phyloP scores from a whole-genome alignment of 345 rosid genomes.

The Linum lewisii region DNA sequence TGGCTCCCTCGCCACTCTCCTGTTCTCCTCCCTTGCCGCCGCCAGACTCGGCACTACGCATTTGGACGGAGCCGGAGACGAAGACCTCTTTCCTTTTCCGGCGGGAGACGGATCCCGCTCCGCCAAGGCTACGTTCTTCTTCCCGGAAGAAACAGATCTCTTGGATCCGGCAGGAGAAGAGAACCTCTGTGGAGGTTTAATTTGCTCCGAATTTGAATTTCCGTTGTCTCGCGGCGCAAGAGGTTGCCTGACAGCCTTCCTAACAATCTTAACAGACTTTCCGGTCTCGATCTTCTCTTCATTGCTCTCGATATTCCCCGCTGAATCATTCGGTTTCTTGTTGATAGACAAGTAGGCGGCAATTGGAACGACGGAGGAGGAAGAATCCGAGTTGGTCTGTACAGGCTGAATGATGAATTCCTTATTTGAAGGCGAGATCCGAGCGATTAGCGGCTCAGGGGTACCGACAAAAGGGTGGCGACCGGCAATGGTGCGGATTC shows the following conservation, averaged over 20 bases:
- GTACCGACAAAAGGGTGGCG: slow-evolving; percentile 76
- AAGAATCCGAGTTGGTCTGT: slow-evolving; percentile 48
- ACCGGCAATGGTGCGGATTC: slow-evolving; percentile 83
- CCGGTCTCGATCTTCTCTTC: slow-evolving; percentile 11
- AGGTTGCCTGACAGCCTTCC: slow-evolving; percentile 30
- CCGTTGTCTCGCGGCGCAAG: slow-evolving; percentile 43
- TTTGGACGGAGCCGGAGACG: slow-evolving; percentile 84
- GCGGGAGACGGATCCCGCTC: slow-evolving; percentile 78
- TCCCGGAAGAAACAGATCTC: slow-evolving; percentile 47
- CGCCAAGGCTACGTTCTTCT: slow-evolving; percentile 24
- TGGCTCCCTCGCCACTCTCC: slow-evolving; percentile 59
- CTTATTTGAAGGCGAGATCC: slow-evolving; percentile 56
- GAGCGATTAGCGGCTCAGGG: slow-evolving; percentile 78
- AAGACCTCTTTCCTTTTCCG: slow-evolving; percentile 68
- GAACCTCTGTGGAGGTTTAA: slow-evolving; percentile 34
- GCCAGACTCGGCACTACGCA: slow-evolving; percentile 80
- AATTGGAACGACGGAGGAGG: slow-evolving; percentile 63
- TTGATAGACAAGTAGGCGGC: slow-evolving; percentile 51
- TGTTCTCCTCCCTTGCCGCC: slow-evolving; percentile 67
- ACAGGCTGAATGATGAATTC: slow-evolving; percentile 87
- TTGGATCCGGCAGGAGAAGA: slow-evolving; percentile 69
- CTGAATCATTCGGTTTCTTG: slow-evolving; percentile 22
- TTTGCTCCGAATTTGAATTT: slow-evolving; percentile 15
- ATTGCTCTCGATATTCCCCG: slow-evolving; percentile 1
- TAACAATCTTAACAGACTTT: slow-evolving; percentile 19